Percentiles rank a stretch among this genome's conserved stretches.
Conservation (phyloP, 1,284 basidiomycete species). For the Cutaneotrichosporon sp. region DNA sequence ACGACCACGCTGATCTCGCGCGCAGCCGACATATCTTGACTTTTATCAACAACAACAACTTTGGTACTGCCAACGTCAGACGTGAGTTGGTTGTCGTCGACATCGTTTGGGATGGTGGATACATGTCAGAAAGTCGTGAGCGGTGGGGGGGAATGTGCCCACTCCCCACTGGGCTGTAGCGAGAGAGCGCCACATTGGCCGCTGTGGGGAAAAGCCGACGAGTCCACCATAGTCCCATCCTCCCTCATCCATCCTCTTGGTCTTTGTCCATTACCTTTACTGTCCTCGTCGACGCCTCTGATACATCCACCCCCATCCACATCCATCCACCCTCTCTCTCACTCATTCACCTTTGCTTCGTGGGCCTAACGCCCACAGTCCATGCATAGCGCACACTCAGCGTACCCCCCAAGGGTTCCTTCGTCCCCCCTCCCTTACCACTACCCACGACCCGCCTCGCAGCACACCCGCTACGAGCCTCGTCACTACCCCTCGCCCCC, state of each 20-base stretch:
- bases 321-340: not conserved
- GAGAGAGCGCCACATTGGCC: not conserved
- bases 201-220: not conserved
- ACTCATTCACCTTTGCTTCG: not conserved
- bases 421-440: not conserved
- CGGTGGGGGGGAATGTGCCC: not conserved
- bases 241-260: not conserved
- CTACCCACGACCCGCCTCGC: not conserved
- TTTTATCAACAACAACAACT: not conserved
- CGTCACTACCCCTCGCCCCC: not conserved
- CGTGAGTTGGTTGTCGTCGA: constrained; percentile 8
- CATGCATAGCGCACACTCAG: constrained; percentile 2
- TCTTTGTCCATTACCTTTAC: not conserved
- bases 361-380: constrained; percentile 19
- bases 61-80: constrained; percentile 3
- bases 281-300: not conserved
- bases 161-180: not conserved
- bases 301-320: constrained; percentile 5
- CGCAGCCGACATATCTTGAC: not conserved
- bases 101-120: not conserved
- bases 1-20: constrained; percentile 20
- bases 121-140: not conserved
- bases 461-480: no score
- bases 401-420: not conserved
- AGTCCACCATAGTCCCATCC: not conserved